A percentile compares a stretch with the other conserved stretches of the same genome.
Conservation (phyloP, 257 asterid species). For the Solanum raphanifolium region DNA sequence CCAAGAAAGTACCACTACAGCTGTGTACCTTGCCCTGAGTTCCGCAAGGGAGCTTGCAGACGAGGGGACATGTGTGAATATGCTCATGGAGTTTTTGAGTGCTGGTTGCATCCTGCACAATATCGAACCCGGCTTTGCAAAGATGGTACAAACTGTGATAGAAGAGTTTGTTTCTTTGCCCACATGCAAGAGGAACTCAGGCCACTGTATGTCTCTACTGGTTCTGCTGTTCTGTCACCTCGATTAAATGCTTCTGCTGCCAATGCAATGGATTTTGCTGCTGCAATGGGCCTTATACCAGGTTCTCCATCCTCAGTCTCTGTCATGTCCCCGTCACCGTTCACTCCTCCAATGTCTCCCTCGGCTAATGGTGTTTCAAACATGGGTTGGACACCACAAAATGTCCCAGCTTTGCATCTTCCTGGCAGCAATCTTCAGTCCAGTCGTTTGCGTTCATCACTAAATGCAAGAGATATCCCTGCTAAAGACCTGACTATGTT, state of each 20-base stretch:
- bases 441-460: conserved; percentile 71
- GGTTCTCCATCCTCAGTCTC: conserved; percentile 56
- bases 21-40: conserved; percentile 5
- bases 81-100: conserved; percentile 13
- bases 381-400: conserved; percentile 54
- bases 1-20: conserved; percentile 7
- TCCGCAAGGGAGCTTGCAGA: conserved; percentile 5
- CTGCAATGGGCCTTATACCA: conserved; percentile 54
- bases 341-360: conserved; percentile 83
- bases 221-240: conserved; percentile 74
- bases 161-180: conserved; percentile 14
- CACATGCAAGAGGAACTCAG: conserved; percentile 11
- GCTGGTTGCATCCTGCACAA: conserved; percentile 11
- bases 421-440: conserved; percentile 70
- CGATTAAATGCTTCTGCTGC: conserved; percentile 34
- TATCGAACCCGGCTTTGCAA: conserved; percentile 14
- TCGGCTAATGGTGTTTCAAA: conserved; percentile 40
- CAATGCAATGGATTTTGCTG: conserved; percentile 50
- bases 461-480: conserved; percentile 57
- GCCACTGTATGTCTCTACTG: conserved; percentile 66
- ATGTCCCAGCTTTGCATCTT: conserved; percentile 63
- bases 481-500: conserved; percentile 28
- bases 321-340: conserved; percentile 44
- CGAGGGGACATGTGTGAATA: conserved; percentile 5
- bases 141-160: background rate